Percentiles rank a stretch among this genome's conserved stretches.
phyloP scores from a whole-genome alignment of 2,329 filamentous ascomycete genomes.

The Triangularia verruculosa region DNA sequence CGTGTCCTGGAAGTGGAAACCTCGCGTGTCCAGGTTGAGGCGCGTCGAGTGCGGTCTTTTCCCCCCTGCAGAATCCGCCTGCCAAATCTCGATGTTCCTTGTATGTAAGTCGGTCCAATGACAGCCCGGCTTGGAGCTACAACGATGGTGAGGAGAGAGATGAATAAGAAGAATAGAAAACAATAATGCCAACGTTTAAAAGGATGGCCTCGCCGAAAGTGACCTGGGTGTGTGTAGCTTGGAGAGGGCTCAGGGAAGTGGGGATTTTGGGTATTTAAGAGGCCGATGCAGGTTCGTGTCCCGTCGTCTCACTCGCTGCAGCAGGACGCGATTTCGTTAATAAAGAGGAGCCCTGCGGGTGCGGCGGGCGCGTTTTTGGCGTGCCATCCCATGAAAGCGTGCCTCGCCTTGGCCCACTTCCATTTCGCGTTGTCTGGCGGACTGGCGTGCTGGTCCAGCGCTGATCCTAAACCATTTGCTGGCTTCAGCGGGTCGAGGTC shows the following conservation, averaged over 20 bases:
- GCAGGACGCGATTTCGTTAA: slow-evolving; percentile 28
- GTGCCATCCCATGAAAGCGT: slow-evolving; percentile 10
- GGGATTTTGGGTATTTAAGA: slow-evolving; percentile 33
- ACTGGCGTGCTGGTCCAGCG: slow-evolving; percentile 13
- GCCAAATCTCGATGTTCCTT: slow-evolving; percentile 17
- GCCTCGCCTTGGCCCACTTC: slow-evolving; percentile 8
- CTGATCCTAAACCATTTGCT: slow-evolving; percentile 13
- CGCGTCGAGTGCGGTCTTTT: slow-evolving; percentile 23
- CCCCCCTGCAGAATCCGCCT: slow-evolving; percentile 1
- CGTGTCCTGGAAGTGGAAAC: slow-evolving; percentile 2
- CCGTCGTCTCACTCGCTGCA: slow-evolving; percentile 19
- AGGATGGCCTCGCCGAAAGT: slow-evolving; percentile 29
- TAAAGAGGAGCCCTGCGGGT: slow-evolving; percentile 14
- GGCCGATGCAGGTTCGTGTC: slow-evolving; percentile 24
- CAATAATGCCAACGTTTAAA: slow-evolving; percentile 7
- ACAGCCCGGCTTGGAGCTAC: neutral
- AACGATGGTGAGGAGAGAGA: neutral
- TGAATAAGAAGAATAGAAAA: slow-evolving; percentile 14
- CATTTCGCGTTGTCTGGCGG: slow-evolving; percentile 6
- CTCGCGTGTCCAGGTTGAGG: slow-evolving; percentile 19
- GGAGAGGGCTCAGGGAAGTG: slow-evolving; percentile 16
- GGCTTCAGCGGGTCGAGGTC: slow-evolving; percentile 11
- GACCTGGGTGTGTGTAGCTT: slow-evolving; percentile 24
- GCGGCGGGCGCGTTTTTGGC: slow-evolving; percentile 23
- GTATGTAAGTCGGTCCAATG: slow-evolving; percentile 16